Evolutionary conservation across 768 basidiomycete genomes (phyloP).

Genomic region (Boletus sp.): DNA sequence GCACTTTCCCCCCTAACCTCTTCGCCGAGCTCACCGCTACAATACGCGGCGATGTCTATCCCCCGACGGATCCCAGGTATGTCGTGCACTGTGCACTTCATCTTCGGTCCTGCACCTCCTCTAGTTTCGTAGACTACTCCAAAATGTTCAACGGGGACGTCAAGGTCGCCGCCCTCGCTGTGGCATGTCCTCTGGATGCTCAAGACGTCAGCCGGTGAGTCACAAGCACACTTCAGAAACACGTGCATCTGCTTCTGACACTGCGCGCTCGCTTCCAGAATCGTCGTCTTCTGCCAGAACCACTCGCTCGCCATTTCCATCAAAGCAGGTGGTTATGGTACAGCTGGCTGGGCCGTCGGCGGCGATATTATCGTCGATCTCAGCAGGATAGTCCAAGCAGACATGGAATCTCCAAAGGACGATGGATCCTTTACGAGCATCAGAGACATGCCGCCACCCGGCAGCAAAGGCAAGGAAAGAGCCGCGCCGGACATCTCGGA

Average conservation of each 20-base stretch:
- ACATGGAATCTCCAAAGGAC: slow-evolving; percentile 57
- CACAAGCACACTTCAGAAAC: neutral
- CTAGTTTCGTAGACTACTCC: slow-evolving; percentile 28
- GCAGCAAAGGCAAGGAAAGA: slow-evolving; percentile 54
- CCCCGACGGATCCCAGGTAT: slow-evolving; percentile 42
- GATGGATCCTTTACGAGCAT: slow-evolving; percentile 61
- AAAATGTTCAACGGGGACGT: slow-evolving; percentile 80
- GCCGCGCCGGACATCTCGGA: slow-evolving; percentile 9
- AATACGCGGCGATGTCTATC: slow-evolving; percentile 47
- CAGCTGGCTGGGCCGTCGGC: slow-evolving; percentile 83
- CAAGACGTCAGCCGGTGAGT: slow-evolving; percentile 78
- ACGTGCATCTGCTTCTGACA: slow-evolving; percentile 7
- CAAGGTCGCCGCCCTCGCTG: slow-evolving; percentile 52
- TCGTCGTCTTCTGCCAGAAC: slow-evolving; percentile 69
- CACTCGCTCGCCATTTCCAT: slow-evolving; percentile 71
- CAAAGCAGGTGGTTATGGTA: slow-evolving; percentile 90
- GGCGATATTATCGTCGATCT: slow-evolving; percentile 87
- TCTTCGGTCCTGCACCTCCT: neutral
- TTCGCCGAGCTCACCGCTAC: slow-evolving; percentile 44
- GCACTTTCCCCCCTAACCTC: slow-evolving; percentile 22
- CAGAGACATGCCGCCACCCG: slow-evolving; percentile 47
- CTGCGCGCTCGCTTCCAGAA: slow-evolving; percentile 35
- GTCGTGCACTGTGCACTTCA: neutral
- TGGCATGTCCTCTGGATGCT: slow-evolving; percentile 73
- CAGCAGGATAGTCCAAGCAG: slow-evolving; percentile 60